Evolutionary conservation across 176 grass and related monocot genomes (phyloP).

Genomic region (Alopecurus myosuroides): DNA sequence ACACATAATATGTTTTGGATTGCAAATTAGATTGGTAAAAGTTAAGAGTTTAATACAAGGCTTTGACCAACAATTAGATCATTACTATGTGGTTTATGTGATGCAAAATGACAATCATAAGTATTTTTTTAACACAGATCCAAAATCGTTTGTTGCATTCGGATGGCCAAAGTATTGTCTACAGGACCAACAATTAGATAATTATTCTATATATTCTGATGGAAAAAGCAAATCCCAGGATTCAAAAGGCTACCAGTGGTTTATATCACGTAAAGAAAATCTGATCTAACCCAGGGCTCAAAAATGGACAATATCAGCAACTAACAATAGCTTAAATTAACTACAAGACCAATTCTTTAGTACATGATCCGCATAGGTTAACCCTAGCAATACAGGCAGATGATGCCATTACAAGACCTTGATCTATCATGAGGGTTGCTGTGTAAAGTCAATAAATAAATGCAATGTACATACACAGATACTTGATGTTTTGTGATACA

Average conservation of each 20-base stretch:
- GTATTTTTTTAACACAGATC: no score
- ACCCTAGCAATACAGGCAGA: slow-evolving; percentile 1
- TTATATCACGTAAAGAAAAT: slow-evolving; percentile 3
- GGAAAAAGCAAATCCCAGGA: neutral
- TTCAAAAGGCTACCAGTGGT: neutral
- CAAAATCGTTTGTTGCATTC: neutral
- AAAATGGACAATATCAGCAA: neutral
- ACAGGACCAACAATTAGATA: no score
- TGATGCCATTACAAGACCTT: neutral
- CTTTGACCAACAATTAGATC: no score
- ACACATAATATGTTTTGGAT: no score
- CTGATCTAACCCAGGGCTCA: neutral
- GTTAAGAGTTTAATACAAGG: no score
- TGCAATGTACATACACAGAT: neutral
- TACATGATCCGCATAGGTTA: neutral
- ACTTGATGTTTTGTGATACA: neutral
- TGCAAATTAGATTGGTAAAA: no score
- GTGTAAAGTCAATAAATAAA: neutral
- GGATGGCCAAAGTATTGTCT: neutral
- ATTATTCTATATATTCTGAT: neutral
- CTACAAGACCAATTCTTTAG: neutral
- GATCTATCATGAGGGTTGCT: neutral
- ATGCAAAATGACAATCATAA: no score
- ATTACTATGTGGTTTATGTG: no score
- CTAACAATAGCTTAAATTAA: neutral